phyloP scores from a whole-genome alignment of 23 red algal species.

The Gracilaria domingensis region DNA sequence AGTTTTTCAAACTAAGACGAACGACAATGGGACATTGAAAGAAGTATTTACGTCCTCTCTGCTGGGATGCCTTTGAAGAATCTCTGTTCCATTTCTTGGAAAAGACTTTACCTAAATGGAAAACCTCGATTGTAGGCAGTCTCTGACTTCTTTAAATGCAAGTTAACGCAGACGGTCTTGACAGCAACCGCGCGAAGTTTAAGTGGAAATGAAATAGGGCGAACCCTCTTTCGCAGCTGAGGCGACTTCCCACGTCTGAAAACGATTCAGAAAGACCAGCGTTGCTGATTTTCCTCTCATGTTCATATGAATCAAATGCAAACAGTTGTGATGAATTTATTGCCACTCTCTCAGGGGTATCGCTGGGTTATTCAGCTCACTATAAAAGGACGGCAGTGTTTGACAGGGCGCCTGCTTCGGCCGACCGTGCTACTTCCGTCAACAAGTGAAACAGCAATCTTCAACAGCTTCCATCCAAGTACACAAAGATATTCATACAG shows the following conservation, averaged over 20 bases:
- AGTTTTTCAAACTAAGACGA: neutral
- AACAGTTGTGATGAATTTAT: constrained; percentile 4
- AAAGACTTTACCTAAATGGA: neutral
- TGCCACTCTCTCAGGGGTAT: neutral
- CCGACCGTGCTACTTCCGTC: neutral
- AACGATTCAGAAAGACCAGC: neutral
- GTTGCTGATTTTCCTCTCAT: neutral
- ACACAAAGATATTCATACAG: neutral
- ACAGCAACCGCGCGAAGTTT: neutral
- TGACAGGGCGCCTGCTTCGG: neutral
- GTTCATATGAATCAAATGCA: neutral
- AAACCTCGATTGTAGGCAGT: neutral
- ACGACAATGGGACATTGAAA: neutral
- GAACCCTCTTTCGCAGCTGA: neutral
- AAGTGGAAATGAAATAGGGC: neutral
- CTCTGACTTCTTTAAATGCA: neutral
- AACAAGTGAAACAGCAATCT: neutral
- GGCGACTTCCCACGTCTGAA: neutral
- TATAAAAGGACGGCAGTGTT: neutral
- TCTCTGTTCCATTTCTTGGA: neutral
- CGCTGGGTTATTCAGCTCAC: neutral
- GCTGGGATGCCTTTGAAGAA: neutral
- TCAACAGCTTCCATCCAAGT: neutral
- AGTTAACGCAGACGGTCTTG: neutral
- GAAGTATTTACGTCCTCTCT: neutral